These are phyloP conservation scores for Lenzites betulinus DNA, from an alignment of 768 basidiomycete genomes.

Conservation along the genomic window DNA sequence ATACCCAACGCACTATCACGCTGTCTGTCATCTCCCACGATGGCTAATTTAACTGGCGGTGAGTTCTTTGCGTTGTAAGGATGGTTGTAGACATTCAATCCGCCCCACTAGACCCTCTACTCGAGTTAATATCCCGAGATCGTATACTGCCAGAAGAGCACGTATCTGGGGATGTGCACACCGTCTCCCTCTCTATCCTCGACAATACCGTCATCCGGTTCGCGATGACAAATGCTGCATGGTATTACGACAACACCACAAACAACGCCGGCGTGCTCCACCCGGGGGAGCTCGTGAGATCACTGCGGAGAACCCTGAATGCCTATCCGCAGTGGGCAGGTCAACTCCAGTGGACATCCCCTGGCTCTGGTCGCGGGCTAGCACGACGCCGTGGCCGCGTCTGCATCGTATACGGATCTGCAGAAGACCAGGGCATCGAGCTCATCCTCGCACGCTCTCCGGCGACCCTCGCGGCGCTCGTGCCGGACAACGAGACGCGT, in stretches of 20 bases:
- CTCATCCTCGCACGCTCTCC: conserved; percentile 1
- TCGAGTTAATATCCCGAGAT: no score
- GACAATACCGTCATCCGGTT: conserved; percentile 3
- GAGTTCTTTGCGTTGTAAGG: no score
- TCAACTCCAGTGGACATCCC: conserved; percentile 11
- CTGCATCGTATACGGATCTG: conserved; percentile 7
- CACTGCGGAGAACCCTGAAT: not conserved
- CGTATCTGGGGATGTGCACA: not conserved
- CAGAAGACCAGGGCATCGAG: conserved; percentile 12
- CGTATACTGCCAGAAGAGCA: not conserved
- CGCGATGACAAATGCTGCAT: conserved; percentile 1
- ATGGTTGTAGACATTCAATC: no score
- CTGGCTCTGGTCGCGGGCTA: not conserved
- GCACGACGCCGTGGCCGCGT: conserved; percentile 4
- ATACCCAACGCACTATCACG: no score
- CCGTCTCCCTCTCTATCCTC: conserved; percentile 3
- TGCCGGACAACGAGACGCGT: not conserved
- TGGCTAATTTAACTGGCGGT: no score
- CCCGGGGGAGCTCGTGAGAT: not conserved
- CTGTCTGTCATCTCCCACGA: no score
- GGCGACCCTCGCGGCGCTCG: not conserved
- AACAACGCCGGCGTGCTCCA: not conserved
- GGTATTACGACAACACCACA: conserved; percentile 2
- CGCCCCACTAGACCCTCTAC: not conserved
- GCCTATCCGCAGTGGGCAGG: conserved; percentile 12